These are phyloP conservation scores for Hymenotorrendiella dingleyae DNA, from an alignment of 2,329 filamentous ascomycete species.

Conservation along the genomic window DNA sequence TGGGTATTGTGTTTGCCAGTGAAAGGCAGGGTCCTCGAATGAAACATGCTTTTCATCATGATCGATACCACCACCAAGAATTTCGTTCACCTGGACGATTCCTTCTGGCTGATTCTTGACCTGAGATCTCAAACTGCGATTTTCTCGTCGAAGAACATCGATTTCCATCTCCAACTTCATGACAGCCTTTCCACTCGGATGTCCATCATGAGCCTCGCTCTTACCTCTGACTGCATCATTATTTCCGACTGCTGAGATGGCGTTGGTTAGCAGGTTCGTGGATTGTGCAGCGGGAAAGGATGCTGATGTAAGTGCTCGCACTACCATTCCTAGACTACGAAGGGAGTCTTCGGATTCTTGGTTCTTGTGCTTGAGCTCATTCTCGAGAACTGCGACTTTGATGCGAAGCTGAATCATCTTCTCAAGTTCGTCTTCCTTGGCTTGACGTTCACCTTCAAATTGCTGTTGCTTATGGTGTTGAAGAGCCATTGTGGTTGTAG, in stretches of 20 bases:
- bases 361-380: slow-evolving; percentile 15
- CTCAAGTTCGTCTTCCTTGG: slow-evolving; percentile 2
- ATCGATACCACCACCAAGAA: not conserved
- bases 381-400: slow-evolving; percentile 21
- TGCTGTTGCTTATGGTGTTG: not conserved
- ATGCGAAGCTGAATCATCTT: slow-evolving; percentile 12
- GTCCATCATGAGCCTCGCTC: not conserved
- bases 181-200: not conserved
- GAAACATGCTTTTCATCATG: not conserved
- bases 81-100: not conserved
- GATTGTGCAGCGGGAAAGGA: not conserved
- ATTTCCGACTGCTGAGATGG: not conserved
- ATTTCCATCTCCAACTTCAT: slow-evolving; percentile 15
- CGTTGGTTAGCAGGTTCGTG: not conserved
- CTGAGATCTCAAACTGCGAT: slow-evolving; percentile 3
- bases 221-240: not conserved
- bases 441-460: not conserved
- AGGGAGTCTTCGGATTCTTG: slow-evolving; percentile 10
- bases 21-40: not conserved
- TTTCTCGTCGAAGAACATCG: slow-evolving; percentile 17
- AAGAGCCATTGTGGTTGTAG: not conserved
- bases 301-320: not conserved
- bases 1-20: not conserved
- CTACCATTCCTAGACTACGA: not conserved
- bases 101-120: no score